Base-by-base conservation (phyloP, 75 land plant species). In the Selaginella moellendorffii region DNA sequence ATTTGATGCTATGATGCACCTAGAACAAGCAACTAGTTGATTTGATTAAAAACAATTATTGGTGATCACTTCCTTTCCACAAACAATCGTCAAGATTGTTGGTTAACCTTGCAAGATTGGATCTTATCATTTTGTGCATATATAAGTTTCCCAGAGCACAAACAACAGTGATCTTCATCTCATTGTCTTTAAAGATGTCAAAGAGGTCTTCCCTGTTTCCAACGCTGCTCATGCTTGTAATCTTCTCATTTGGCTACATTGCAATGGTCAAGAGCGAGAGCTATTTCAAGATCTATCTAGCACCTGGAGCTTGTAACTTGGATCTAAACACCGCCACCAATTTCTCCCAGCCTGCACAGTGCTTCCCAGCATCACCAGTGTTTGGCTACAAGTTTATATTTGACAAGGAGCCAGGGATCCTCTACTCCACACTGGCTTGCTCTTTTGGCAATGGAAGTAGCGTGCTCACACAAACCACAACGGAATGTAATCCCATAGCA, bases 341-440 rank as follows among this genome's bases (percentile, higher is more conserved):
- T 36, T 36, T 36, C 46, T 36, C 46, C 46, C 46, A 36, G 46
- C 46, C 46, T 36, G 46, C 46, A 36, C 46, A 36, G 46, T 36
- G 46, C 46, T 36, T 36, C 46, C 46, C 46, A 5, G 46, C 46
- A 14, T 14, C 46, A 36, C 46, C 46, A 36, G 46, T 14, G 14
- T 36, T 36, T 36, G 46, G 46, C 14, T 36, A 36, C 14, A 36
- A 36, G 46, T 36, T 36, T 36, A 14, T 36, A 14, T 36, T 36
- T 14, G 46, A 36, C 14, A 36, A 36, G 14, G 46, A 36, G 46
- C 46, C 46, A 36, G 46, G 46, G 5, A 36, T 36, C 14, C 46
- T 36, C 5, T 36, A 36, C 46, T 5, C 5, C 14, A 36, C 46
- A 5, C 46, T 36, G 10, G 46, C 46, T 5, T 36, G 46, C 14